phyloP scores from a whole-genome alignment of 805 yeast genomes.

The Candida railenensis region DNA sequence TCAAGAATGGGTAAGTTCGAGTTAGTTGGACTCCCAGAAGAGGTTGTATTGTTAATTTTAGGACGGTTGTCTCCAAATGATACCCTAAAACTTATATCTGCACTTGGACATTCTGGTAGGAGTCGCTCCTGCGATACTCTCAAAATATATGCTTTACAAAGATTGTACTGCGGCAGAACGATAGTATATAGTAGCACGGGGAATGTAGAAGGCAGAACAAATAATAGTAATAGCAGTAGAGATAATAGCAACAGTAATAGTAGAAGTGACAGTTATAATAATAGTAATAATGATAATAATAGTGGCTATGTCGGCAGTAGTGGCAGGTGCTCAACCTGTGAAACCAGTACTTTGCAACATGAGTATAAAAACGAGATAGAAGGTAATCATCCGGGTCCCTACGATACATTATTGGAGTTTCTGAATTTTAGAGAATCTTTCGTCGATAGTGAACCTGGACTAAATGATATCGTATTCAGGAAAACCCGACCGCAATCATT shows the following conservation, averaged over 20 bases:
- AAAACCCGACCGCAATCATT: constrained; percentile 19
- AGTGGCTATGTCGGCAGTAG: neutral
- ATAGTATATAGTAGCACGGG: constrained; percentile 6
- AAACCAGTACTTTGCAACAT: neutral
- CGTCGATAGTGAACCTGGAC: neutral
- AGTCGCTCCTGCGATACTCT: neutral
- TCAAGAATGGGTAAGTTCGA: neutral
- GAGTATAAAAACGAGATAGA: neutral
- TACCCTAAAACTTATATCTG: constrained; percentile 7
- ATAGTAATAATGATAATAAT: too few relatives aligned
- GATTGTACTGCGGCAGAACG: constrained; percentile 9
- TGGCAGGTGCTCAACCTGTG: neutral
- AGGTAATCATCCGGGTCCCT: neutral
- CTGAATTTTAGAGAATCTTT: neutral
- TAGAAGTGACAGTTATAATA: too few relatives aligned
- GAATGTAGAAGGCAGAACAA: constrained; percentile 1
- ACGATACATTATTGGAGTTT: neutral
- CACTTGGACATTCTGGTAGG: neutral
- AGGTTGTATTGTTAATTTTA: constrained; percentile 17
- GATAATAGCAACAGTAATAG: neutral
- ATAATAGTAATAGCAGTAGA: neutral
- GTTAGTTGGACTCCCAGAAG: constrained; percentile 13
- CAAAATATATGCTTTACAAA: constrained; percentile 3
- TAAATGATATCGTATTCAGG: neutral
- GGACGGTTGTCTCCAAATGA: constrained; percentile 13